Evolutionary conservation across 129 eudicot species (phyloP), one percentile per base, ranked within the genome.

Genomic region (Chrysanthemum makinoi): DNA sequence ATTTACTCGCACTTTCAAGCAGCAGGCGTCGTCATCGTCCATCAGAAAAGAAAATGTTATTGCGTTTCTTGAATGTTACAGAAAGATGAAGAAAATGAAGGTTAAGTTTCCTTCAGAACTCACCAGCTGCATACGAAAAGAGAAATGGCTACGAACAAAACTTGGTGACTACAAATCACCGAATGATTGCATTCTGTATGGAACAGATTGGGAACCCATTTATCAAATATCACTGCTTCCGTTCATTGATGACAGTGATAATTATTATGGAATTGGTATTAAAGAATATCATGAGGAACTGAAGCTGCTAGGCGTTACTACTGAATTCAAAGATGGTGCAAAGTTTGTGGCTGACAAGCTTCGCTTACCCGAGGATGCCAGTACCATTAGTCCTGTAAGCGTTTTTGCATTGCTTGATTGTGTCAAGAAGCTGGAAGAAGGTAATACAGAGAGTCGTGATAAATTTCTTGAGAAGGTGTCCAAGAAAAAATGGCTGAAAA

Each of bases 141-240:
- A 13, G 30, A 79, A 78, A 73, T 86, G 86, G 91, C 44, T 86
- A 61, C 65, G 73, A 18, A 86, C 91, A 15, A 82, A 83, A 33
- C 84, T 83, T 26, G 86, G 82, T 54, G 88, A 78, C 35, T 80
- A 66, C 81, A 72, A 80, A 70, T 53, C 66, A 48, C 88, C 91
- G 13, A 62, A 52, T 0, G 83, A 81, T 1, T 86, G 88, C 69
- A 73, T 82, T 58, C 79, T 86, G 10, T 83, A 62, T 63, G 65
- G 73, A 46, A 33, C 39, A 5, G 75, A 62, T 68, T 86, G 91
- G 91, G 68, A 75, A 22, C 51, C 82, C 3, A 68, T 83, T 62
- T 75, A 83, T 53, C 62, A 55, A 28, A 83, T 86, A 12, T 68
- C 80, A 8, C 52, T 46, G 5, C 85, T 86, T 66, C 91, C 88